A percentile compares a stretch with the other conserved stretches of the same genome.
Evolutionary conservation across 1,284 basidiomycete species (phyloP).

Genomic region (Moesziomyces aphidis): DNA sequence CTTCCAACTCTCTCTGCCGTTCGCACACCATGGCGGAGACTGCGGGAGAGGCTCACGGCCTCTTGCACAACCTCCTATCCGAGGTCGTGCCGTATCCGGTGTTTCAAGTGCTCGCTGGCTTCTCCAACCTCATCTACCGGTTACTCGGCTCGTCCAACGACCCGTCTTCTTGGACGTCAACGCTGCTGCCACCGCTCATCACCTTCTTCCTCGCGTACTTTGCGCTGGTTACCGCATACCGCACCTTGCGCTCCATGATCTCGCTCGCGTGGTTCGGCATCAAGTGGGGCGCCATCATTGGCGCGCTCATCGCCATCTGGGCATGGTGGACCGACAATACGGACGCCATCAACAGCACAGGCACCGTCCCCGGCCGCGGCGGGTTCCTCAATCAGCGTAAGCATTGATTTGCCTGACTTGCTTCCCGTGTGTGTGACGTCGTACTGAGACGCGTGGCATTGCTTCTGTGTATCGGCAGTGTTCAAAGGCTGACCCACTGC

Average conservation of each 20-base stretch:
- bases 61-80: slow-evolving; percentile 39
- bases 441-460: neutral
- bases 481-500: slow-evolving; percentile 25
- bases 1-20: neutral
- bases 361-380: slow-evolving; percentile 16
- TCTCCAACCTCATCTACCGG: slow-evolving; percentile 51
- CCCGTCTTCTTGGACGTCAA: slow-evolving; percentile 53
- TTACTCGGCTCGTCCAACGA: slow-evolving; percentile 45
- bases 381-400: slow-evolving; percentile 42
- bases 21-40: slow-evolving; percentile 26
- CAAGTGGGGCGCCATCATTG: slow-evolving; percentile 59
- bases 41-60: slow-evolving; percentile 9
- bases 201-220: slow-evolving; percentile 56
- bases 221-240: slow-evolving; percentile 53
- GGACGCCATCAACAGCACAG: slow-evolving; percentile 43
- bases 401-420: slow-evolving; percentile 9
- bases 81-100: slow-evolving; percentile 42
- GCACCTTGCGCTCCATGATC: slow-evolving; percentile 46
- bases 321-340: slow-evolving; percentile 54
- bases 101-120: slow-evolving; percentile 47
- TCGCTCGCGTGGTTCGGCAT: slow-evolving; percentile 50
- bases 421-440: neutral
- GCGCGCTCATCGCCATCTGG: slow-evolving; percentile 50
- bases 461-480: slow-evolving; percentile 8
- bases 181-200: slow-evolving; percentile 52